Percentiles rank a stretch among this genome's conserved stretches.
phyloP scores from a whole-genome alignment of 228 moss, liverwort and hornwort species.

The Sphagnum magellanicum region DNA sequence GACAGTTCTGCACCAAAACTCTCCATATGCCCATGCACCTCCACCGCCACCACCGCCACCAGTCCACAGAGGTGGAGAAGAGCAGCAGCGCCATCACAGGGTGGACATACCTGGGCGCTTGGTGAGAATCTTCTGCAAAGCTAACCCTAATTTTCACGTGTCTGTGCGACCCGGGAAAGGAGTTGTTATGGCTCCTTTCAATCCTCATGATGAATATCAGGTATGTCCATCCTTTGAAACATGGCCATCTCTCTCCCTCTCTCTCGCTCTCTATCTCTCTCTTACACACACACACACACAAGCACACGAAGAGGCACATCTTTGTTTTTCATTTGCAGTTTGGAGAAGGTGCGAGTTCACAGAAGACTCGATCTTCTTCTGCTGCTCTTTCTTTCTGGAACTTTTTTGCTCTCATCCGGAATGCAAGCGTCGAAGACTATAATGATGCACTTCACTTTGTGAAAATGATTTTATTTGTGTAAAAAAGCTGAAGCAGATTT shows the following conservation, averaged over 20 bases:
- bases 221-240: conserved; percentile 2
- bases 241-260: too few relatives aligned
- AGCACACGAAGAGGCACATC: not conserved
- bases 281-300: too few relatives aligned
- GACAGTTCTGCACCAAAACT: not conserved
- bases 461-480: not conserved
- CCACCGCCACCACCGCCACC: not conserved
- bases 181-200: conserved; percentile 14
- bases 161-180: conserved; percentile 5
- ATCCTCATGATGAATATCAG: conserved; percentile 32
- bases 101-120: conserved; percentile 7
- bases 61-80: not conserved
- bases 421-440: too few relatives aligned
- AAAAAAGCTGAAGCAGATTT: conserved; percentile 2
- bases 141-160: conserved; percentile 11
- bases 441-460: not conserved
- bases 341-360: not conserved
- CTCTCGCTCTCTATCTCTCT: too few relatives aligned
- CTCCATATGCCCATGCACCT: not conserved
- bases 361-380: not conserved
- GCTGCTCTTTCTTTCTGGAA: not conserved
- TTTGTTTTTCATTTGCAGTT: not conserved
- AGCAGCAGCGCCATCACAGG: not conserved
- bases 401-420: not conserved
- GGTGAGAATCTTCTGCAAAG: conserved; percentile 19